Evolutionary conservation across 768 basidiomycete species (phyloP).

Genomic region (Leccinum aurantiacum): DNA sequence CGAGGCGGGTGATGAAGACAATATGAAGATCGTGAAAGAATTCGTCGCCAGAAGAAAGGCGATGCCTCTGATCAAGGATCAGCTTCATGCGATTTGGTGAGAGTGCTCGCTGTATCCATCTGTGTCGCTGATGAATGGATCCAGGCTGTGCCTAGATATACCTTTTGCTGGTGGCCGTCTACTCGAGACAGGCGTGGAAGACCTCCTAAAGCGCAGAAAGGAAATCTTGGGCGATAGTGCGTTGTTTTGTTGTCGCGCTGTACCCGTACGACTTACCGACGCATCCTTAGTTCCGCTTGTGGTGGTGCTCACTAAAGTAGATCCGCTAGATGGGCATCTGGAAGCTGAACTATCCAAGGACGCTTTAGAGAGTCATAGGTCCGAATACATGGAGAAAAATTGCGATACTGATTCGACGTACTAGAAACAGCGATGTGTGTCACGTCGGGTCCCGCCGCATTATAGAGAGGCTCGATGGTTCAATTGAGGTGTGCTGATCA

Average conservation of each 20-base stretch:
- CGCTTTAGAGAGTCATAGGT: neutral
- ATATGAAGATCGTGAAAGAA: neutral
- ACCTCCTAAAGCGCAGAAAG: constrained; percentile 7
- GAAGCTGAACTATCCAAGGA: neutral
- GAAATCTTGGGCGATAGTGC: constrained; percentile 3
- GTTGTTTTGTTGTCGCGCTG: neutral
- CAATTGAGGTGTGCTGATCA: too few species aligned
- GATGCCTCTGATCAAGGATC: constrained; percentile 3
- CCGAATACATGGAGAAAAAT: neutral
- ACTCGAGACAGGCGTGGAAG: constrained; percentile 16
- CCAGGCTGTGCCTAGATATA: constrained; percentile 19
- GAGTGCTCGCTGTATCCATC: neutral
- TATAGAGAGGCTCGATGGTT: neutral
- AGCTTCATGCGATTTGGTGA: constrained; percentile 19
- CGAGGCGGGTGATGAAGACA: neutral
- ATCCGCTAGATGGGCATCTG: constrained; percentile 1
- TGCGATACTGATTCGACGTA: neutral
- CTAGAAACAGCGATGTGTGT: constrained; percentile 11
- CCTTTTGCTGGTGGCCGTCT: constrained; percentile 15
- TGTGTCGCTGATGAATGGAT: neutral
- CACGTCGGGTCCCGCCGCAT: constrained; percentile 2
- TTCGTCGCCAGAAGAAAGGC: constrained; percentile 1
- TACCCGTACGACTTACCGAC: constrained; percentile 1
- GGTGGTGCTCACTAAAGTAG: too few species aligned
- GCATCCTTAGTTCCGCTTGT: neutral